phyloP scores from a whole-genome alignment of 1,284 basidiomycete genomes.

The Ustilago sp. region DNA sequence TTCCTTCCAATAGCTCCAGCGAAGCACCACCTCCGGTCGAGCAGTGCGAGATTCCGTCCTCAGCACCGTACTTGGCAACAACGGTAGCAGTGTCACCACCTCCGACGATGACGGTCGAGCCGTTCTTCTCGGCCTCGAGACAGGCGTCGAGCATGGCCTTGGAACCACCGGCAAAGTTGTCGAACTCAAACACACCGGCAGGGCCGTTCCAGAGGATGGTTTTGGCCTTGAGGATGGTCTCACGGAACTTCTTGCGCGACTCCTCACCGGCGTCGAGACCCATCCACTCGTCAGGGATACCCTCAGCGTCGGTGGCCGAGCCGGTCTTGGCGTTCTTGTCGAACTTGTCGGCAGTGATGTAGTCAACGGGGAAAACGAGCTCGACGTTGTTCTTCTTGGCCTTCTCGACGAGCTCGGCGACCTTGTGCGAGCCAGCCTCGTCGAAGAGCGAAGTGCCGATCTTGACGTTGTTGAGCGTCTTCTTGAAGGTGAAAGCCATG shows the following conservation, averaged over 20 bases:
- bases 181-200: constrained; percentile 97
- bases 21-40: constrained; percentile 96
- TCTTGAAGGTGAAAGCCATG: constrained; percentile 99
- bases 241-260: constrained; percentile 81
- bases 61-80: constrained; percentile 75
- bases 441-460: constrained; percentile 97
- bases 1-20: constrained; percentile 76
- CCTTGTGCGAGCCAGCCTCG: constrained; percentile 88
- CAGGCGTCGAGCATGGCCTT: constrained; percentile 85
- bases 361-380: constrained; percentile 95
- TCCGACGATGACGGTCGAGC: constrained; percentile 88
- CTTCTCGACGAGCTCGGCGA: constrained; percentile 85
- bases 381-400: constrained; percentile 94
- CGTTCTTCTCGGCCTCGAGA: constrained; percentile 86
- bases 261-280: constrained; percentile 80
- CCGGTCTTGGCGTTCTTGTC: constrained; percentile 88
- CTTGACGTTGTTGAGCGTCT: constrained; percentile 84
- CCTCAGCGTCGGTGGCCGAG: constrained; percentile 81
- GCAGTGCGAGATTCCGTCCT: constrained; percentile 93
- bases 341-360: constrained; percentile 93
- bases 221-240: constrained; percentile 87
- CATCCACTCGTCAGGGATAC: constrained; percentile 94
- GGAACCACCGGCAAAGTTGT: constrained; percentile 88
- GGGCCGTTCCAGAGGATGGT: constrained; percentile 99
- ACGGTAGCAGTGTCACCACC: constrained; percentile 70